Conservation (phyloP, 805 yeast genomes). For the Tetrapisispora pingtungensis region DNA sequence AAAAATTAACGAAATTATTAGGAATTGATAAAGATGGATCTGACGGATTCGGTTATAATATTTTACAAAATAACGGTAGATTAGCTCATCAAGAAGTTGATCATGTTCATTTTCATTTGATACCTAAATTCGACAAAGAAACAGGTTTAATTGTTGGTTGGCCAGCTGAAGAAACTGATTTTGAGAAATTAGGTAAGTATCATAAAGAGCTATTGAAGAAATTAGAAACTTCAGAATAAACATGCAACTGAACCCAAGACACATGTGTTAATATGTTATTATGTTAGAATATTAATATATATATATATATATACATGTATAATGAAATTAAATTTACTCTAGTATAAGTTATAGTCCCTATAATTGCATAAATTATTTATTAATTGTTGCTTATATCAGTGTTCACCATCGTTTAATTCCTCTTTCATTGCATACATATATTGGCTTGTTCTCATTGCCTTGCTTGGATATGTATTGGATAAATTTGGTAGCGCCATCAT, state of each 20-base stretch:
- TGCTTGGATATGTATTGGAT: too few relatives aligned
- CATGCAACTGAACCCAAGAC: background rate
- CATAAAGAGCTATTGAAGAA: constrained; percentile 51
- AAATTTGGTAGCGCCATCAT: too few relatives aligned
- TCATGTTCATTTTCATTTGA: constrained; percentile 94
- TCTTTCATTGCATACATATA: too few relatives aligned
- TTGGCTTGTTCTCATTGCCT: too few relatives aligned
- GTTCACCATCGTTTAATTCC: too few relatives aligned
- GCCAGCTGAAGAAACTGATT: constrained; percentile 81
- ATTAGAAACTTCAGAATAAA: constrained; percentile 17
- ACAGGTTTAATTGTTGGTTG: constrained; percentile 85
- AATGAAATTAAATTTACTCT: too few relatives aligned
- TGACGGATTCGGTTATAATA: constrained; percentile 62
- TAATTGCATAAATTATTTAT: too few relatives aligned
- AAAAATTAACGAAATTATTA: constrained; percentile 68
- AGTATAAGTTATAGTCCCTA: too few relatives aligned
- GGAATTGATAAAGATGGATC: constrained; percentile 54
- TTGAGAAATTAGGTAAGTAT: constrained; percentile 55
- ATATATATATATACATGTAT: too few relatives aligned
- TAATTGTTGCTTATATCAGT: too few relatives aligned
- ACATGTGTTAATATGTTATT: too few relatives aligned
- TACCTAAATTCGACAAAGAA: constrained; percentile 68
- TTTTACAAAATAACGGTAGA: constrained; percentile 87
- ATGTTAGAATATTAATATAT: too few relatives aligned
- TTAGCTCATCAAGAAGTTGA: constrained; percentile 94